phyloP scores from a whole-genome alignment of 371 early-diverging fungal species.

The Massospora cicadina region DNA sequence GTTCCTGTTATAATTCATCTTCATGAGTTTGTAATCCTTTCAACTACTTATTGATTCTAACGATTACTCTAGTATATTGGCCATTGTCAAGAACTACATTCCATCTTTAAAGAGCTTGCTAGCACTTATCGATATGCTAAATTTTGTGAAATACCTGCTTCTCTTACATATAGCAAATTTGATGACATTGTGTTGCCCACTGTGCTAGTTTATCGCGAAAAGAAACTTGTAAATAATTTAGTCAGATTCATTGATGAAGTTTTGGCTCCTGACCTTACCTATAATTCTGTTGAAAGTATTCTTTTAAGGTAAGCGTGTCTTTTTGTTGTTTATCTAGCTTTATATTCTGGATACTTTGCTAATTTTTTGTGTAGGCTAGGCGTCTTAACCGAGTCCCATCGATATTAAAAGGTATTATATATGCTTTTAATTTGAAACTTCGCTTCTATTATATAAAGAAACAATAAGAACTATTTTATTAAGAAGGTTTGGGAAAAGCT shows the following conservation, averaged over 20 bases:
- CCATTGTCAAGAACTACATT: neutral
- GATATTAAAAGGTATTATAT: neutral
- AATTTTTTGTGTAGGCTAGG: neutral
- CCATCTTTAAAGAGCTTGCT: neutral
- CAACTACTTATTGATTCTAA: neutral
- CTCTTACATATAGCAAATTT: neutral
- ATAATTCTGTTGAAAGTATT: neutral
- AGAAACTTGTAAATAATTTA: neutral
- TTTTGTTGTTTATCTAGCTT: too few species aligned
- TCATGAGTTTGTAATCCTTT: neutral
- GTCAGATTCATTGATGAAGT: neutral
- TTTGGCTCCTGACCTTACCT: neutral
- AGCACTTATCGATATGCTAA: neutral
- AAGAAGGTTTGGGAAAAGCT: too few species aligned
- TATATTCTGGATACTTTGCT: too few species aligned
- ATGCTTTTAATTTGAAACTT: too few species aligned
- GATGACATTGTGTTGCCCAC: constrained; percentile 6
- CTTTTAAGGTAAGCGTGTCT: neutral
- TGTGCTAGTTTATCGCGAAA: neutral
- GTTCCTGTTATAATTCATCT: constrained; percentile 2
- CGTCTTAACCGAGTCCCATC: neutral
- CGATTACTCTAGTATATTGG: neutral
- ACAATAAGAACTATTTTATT: too few species aligned
- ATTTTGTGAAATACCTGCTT: neutral
- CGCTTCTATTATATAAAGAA: too few species aligned